phyloP scores from a whole-genome alignment of 768 basidiomycete genomes.

The Tylopilus sp. region DNA sequence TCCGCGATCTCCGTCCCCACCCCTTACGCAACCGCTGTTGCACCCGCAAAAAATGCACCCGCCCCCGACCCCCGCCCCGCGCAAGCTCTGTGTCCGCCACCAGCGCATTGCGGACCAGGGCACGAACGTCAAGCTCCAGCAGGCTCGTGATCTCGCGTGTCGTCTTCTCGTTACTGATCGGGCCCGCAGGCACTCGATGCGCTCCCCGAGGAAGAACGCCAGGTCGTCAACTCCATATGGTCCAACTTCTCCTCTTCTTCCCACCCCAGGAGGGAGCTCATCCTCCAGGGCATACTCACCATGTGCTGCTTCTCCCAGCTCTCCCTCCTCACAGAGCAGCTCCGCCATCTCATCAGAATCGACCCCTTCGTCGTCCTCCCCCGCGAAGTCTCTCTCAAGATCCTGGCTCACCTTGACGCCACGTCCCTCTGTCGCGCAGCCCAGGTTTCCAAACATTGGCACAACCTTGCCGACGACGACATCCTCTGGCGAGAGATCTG shows the following conservation, averaged over 20 bases:
- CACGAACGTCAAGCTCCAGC: slow-evolving; percentile 87
- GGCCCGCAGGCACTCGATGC: slow-evolving; percentile 79
- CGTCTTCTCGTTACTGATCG: slow-evolving; percentile 6
- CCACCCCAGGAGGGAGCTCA: slow-evolving; percentile 86
- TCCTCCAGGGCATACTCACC: slow-evolving; percentile 93
- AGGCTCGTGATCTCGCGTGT: slow-evolving; percentile 44
- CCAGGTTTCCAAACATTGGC: slow-evolving; percentile 86
- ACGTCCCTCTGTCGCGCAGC: slow-evolving; percentile 91
- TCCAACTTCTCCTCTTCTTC: slow-evolving; percentile 94
- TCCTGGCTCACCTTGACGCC: slow-evolving; percentile 88
- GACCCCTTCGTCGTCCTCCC: slow-evolving; percentile 92
- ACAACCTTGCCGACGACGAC: slow-evolving; percentile 88
- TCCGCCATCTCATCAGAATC: slow-evolving; percentile 88
- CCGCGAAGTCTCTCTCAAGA: slow-evolving; percentile 81
- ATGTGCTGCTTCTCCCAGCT: slow-evolving; percentile 99
- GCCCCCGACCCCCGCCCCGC: slow-evolving; percentile 28
- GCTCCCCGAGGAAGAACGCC: slow-evolving; percentile 79
- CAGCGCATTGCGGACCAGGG: slow-evolving; percentile 97
- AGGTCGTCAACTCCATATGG: slow-evolving; percentile 91
- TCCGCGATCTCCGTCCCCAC: not conserved
- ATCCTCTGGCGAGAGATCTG: slow-evolving; percentile 95
- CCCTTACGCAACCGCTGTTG: not conserved
- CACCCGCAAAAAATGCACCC: not conserved
- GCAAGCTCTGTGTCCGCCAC: slow-evolving; percentile 90
- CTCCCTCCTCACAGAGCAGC: slow-evolving; percentile 90